Evolutionary conservation across 768 basidiomycete genomes (phyloP).

Genomic region (Suillus plorans): DNA sequence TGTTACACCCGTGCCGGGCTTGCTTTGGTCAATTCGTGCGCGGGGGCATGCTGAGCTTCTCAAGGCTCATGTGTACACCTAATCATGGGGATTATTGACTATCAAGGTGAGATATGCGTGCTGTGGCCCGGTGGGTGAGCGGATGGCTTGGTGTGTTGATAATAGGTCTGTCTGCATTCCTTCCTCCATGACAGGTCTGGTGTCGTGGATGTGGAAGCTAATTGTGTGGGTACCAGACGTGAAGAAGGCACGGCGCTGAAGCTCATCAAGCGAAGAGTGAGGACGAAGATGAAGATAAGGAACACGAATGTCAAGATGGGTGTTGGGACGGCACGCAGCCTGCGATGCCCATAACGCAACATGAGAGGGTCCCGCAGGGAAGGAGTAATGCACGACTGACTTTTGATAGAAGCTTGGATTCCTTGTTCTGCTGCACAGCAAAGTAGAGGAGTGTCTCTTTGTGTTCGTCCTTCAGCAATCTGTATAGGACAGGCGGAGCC

Average conservation of each 20-base stretch:
- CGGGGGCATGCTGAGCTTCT: conserved; percentile 69
- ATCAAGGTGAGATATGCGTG: neutral
- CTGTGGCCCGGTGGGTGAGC: neutral
- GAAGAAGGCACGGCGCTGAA: conserved; percentile 68
- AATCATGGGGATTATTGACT: conserved; percentile 81
- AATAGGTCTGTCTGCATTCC: conserved; percentile 45
- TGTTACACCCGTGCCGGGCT: conserved; percentile 67
- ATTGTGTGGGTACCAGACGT: conserved; percentile 55
- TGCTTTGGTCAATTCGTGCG: conserved; percentile 53
- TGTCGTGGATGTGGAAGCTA: conserved; percentile 58
- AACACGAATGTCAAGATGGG: conserved; percentile 42
- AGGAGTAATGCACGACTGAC: conserved; percentile 33
- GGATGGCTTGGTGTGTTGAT: neutral
- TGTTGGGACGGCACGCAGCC: conserved; percentile 87
- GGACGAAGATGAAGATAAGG: conserved; percentile 52
- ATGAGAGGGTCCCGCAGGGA: conserved; percentile 74
- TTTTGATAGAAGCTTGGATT: conserved; percentile 85
- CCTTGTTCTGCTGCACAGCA: conserved; percentile 90
- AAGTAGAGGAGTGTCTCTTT: conserved; percentile 94
- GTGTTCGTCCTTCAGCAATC: conserved; percentile 91
- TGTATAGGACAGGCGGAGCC: conserved; percentile 54
- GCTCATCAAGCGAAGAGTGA: conserved; percentile 37
- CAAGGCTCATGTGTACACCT: conserved; percentile 84
- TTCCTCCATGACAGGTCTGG: conserved; percentile 34
- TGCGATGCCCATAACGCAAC: conserved; percentile 84